Conservation (phyloP, 225 moss, liverwort and hornwort genomes). For the Pseudisothecium myosuroides region DNA sequence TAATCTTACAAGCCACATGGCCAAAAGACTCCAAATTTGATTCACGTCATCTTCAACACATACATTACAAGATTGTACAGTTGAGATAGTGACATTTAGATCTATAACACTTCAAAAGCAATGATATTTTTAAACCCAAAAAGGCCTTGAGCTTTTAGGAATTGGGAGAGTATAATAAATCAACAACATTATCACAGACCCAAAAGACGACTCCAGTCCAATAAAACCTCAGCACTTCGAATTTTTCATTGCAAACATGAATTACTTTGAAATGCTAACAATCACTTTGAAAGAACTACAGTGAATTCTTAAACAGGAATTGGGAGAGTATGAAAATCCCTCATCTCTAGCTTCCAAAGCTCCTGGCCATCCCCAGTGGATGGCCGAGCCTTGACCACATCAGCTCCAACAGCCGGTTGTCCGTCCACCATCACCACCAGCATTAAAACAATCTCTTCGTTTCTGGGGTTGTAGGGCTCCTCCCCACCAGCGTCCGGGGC, state of each 20-base stretch:
- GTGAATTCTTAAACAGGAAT: neutral
- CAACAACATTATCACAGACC: neutral
- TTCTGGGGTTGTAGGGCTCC: slow-evolving; percentile 49
- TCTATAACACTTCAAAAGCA: too few species aligned
- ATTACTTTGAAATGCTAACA: neutral
- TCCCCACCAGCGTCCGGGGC: slow-evolving; percentile 68
- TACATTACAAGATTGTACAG: too few species aligned
- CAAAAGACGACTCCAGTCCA: neutral
- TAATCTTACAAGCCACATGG: too few species aligned
- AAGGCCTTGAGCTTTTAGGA: too few species aligned
- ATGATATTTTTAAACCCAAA: too few species aligned
- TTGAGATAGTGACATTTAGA: too few species aligned
- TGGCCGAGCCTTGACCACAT: slow-evolving; percentile 52
- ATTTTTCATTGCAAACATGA: neutral
- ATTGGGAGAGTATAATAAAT: neutral
- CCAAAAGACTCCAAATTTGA: too few species aligned
- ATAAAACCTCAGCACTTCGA: neutral
- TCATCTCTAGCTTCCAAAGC: slow-evolving; percentile 41
- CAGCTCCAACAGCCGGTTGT: slow-evolving; percentile 81
- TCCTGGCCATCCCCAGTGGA: slow-evolving; percentile 1
- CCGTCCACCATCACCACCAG: slow-evolving; percentile 59
- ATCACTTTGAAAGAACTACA: neutral
- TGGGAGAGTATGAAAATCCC: slow-evolving; percentile 26
- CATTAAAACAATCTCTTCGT: slow-evolving; percentile 72
- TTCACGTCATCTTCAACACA: too few species aligned